phyloP scores from a whole-genome alignment of 2,329 filamentous ascomycete species.

The Albophoma yamanashiensis region DNA sequence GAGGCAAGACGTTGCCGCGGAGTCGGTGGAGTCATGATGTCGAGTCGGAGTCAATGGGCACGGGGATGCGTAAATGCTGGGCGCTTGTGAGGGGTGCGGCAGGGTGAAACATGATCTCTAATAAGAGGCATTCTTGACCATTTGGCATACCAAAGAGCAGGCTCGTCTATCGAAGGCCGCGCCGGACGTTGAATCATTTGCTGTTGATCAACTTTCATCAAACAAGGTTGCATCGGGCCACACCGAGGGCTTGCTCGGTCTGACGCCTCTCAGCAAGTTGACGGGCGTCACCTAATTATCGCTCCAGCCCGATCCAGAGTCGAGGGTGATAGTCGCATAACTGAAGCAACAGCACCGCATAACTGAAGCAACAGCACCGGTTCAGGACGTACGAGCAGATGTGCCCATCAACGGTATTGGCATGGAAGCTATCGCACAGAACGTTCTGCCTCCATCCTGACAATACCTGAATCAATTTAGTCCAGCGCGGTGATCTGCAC shows the following conservation, averaged over 20 bases:
- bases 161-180: not conserved
- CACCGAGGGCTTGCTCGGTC: too few species aligned
- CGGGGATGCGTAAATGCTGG: constrained; percentile 50
- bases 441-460: not conserved
- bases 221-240: not conserved
- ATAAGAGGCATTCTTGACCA: not conserved
- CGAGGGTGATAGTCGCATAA: too few species aligned
- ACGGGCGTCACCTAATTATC: not conserved
- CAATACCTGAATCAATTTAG: not conserved
- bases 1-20: constrained; percentile 8
- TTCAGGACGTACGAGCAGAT: too few species aligned
- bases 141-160: not conserved
- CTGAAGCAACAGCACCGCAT: too few species aligned
- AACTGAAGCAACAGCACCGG: too few species aligned
- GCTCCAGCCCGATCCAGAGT: too few species aligned
- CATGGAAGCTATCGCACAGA: too few species aligned
- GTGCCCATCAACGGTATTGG: too few species aligned
- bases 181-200: too few species aligned
- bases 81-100: constrained; percentile 22
- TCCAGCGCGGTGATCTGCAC: not conserved
- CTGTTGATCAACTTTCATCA: too few species aligned
- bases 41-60: constrained; percentile 44
- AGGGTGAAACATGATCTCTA: not conserved
- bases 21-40: constrained; percentile 30
- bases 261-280: too few species aligned